Evolutionary conservation across 2,329 filamentous ascomycete species (phyloP).

Genomic region (Ambrosiella beaveri): DNA sequence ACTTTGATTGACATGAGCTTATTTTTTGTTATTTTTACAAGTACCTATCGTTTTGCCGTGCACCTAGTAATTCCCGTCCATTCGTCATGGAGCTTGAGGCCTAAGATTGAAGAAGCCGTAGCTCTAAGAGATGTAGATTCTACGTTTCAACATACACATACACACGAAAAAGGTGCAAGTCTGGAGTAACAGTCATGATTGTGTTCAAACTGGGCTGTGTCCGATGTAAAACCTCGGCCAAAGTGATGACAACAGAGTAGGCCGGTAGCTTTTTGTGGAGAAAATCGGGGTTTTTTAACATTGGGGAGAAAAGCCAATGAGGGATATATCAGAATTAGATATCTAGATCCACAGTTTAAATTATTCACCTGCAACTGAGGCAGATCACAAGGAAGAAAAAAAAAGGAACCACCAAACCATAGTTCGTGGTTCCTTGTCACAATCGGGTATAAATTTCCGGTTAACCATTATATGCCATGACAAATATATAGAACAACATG

Average conservation of each 20-base stretch:
- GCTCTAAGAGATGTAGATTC: background rate
- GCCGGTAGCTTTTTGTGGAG: background rate
- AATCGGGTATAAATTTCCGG: background rate
- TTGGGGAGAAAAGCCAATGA: no score
- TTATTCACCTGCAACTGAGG: no score
- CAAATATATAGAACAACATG: background rate
- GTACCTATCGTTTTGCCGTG: no score
- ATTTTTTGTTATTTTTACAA: no score
- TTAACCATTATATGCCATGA: background rate
- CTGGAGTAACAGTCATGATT: background rate
- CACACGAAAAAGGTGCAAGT: background rate
- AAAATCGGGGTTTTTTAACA: no score
- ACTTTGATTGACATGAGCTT: no score
- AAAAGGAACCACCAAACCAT: background rate
- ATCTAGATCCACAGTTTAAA: no score
- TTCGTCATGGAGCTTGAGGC: background rate
- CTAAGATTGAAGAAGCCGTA: background rate
- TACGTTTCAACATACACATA: background rate
- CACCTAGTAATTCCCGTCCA: background rate
- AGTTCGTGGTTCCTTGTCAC: background rate
- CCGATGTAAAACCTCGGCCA: no score
- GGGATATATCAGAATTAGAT: no score
- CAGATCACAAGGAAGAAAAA: no score
- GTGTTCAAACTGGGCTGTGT: no score
- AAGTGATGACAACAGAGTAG: no score